Conservation (phyloP, 176 grass and related monocot species). For the Lolium rigidum region DNA sequence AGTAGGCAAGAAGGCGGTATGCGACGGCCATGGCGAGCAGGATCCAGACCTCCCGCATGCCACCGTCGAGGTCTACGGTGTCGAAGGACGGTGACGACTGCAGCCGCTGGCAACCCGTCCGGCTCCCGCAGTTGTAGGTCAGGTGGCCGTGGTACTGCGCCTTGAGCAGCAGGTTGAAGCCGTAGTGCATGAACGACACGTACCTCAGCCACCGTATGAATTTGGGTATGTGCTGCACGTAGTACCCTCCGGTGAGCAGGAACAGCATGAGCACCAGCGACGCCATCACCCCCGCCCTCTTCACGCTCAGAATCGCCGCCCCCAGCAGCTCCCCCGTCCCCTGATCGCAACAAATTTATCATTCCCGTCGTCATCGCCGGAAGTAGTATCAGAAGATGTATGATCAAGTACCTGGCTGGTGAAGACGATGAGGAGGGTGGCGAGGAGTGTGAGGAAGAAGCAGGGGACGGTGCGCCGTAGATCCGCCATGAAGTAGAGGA, state of each 20-base stretch:
- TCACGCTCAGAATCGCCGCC: slow-evolving; percentile 80
- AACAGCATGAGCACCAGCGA: slow-evolving; percentile 94
- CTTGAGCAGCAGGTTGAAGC: slow-evolving; percentile 85
- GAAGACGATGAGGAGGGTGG: slow-evolving; percentile 80
- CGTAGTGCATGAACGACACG: slow-evolving; percentile 90
- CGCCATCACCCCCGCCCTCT: slow-evolving; percentile 73
- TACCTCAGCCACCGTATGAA: slow-evolving; percentile 91
- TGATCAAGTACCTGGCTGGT: slow-evolving; percentile 56
- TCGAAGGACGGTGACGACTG: slow-evolving; percentile 87
- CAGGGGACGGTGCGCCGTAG: slow-evolving; percentile 64
- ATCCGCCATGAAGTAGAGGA: slow-evolving; percentile 87
- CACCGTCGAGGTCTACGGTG: slow-evolving; percentile 72
- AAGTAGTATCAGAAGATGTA: background rate
- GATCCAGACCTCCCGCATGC: slow-evolving; percentile 71
- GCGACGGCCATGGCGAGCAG: slow-evolving; percentile 81
- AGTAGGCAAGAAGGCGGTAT: slow-evolving; percentile 77
- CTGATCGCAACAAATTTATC: background rate
- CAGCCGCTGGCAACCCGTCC: slow-evolving; percentile 59
- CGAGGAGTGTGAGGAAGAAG: slow-evolving; percentile 79
- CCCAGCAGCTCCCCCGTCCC: slow-evolving; percentile 87
- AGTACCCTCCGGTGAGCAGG: slow-evolving; percentile 94
- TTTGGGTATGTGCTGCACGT: slow-evolving; percentile 79
- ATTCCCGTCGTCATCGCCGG: background rate
- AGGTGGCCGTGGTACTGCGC: slow-evolving; percentile 85
- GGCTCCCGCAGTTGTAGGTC: slow-evolving; percentile 64